A percentile compares a stretch with the other conserved stretches of the same genome.
Conservation (phyloP, 129 eudicot species). For the sunflower (Helianthus annuus) region DNA sequence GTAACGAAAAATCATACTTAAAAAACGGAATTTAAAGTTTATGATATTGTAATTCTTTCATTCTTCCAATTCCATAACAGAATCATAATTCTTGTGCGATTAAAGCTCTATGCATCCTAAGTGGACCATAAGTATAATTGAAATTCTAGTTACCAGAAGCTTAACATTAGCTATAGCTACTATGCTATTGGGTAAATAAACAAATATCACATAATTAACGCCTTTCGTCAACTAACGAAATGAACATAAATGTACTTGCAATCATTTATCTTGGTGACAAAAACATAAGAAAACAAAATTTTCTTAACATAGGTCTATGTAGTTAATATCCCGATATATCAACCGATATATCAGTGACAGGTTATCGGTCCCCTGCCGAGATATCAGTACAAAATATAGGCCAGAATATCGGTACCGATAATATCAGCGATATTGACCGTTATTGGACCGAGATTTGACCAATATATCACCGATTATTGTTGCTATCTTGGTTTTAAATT, state of each 20-base stretch:
- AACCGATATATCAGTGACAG: too few relatives aligned
- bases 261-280: background rate
- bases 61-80: background rate
- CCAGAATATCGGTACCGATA: too few relatives aligned
- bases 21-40: background rate
- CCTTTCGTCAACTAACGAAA: background rate
- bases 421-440: too few relatives aligned
- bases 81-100: background rate
- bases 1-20: slow-evolving; percentile 2
- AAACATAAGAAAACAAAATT: background rate
- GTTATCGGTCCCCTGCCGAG: too few relatives aligned
- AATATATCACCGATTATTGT: too few relatives aligned
- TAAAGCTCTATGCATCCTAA: slow-evolving; percentile 5
- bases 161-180: slow-evolving; percentile 9
- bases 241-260: background rate
- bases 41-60: background rate
- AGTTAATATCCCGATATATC: too few relatives aligned
- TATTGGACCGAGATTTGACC: too few relatives aligned
- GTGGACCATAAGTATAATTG: background rate
- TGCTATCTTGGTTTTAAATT: too few relatives aligned
- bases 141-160: slow-evolving; percentile 11
- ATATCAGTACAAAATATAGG: too few relatives aligned
- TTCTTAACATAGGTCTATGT: too few relatives aligned
- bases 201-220: background rate
- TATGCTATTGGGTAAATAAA: background rate